Conservation (phyloP, 2,329 filamentous ascomycete genomes). For the Aureobasidium namibiae region DNA sequence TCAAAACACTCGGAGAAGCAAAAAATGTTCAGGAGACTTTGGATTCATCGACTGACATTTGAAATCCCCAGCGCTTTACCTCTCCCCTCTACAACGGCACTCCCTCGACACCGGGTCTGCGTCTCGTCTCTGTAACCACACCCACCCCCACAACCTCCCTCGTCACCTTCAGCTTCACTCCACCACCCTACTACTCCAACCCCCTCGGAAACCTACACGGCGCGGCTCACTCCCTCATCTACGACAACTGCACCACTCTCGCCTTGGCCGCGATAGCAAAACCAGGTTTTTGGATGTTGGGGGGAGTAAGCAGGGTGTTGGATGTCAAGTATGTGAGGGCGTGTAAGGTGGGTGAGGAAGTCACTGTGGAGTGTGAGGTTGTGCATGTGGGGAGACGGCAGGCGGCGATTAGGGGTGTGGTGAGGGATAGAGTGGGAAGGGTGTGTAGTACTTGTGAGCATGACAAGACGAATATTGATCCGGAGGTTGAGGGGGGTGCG, state of each 20-base stretch:
- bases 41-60: too few species aligned
- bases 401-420: conserved; percentile 33
- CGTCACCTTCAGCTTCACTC: conserved; percentile 18
- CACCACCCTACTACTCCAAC: conserved; percentile 40
- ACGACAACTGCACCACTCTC: conserved; percentile 45
- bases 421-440: conserved; percentile 26
- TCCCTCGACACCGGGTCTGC: neutral
- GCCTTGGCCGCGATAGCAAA: conserved; percentile 26
- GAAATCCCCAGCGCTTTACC: neutral
- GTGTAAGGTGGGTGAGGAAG: conserved; percentile 30
- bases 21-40: too few species aligned
- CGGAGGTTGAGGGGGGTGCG: neutral
- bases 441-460: conserved; percentile 29
- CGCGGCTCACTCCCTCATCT: conserved; percentile 45
- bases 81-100: neutral
- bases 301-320: conserved; percentile 34
- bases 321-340: conserved; percentile 40
- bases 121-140: neutral
- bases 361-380: conserved; percentile 35
- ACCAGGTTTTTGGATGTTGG: conserved; percentile 36
- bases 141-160: neutral
- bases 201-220: conserved; percentile 43
- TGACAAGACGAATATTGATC: conserved; percentile 23
- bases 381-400: conserved; percentile 36
- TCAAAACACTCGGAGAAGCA: too few species aligned